These are phyloP conservation scores for Setaria viridis DNA, from an alignment of 202 grass and related monocot genomes.

Conservation along the genomic window DNA sequence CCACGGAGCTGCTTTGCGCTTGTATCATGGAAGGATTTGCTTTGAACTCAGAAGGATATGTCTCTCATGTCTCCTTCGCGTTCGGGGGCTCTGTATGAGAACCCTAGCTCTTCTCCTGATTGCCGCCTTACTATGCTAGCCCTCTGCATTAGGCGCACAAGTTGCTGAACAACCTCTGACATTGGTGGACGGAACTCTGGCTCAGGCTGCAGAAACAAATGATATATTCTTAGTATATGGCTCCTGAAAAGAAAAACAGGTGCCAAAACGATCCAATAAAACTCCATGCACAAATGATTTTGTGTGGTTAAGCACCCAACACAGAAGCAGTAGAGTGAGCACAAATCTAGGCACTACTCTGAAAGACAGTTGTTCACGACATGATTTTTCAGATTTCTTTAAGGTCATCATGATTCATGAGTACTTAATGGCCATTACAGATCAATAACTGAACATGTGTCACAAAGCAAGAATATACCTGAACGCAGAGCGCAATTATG, in stretches of 20 bases:
- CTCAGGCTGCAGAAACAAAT: conserved; percentile 66
- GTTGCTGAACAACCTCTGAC: conserved; percentile 98
- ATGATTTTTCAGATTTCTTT: neutral
- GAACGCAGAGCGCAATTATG: conserved; percentile 95
- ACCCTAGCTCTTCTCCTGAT: conserved; percentile 93
- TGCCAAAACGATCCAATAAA: neutral
- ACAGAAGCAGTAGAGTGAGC: neutral
- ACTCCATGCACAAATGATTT: neutral
- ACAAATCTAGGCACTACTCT: conserved; percentile 5
- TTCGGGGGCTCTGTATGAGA: conserved; percentile 81
- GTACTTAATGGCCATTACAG: conserved; percentile 16
- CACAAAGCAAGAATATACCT: conserved; percentile 60
- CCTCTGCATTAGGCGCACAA: conserved; percentile 91
- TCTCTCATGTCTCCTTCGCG: conserved; percentile 62
- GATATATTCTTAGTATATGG: conserved; percentile 22
- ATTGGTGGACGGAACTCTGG: conserved; percentile 96
- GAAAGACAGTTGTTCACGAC: neutral
- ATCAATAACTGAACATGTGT: conserved; percentile 23
- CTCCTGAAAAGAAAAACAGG: neutral
- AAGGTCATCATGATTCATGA: conserved; percentile 17
- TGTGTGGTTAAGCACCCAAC: conserved; percentile 18
- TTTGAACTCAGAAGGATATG: conserved; percentile 48
- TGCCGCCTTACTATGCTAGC: conserved; percentile 77
- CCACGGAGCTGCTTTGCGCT: neutral
- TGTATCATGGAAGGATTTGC: conserved; percentile 18